Conservation (phyloP, 495 filamentous ascomycete species). For the Xylaria acuta region DNA sequence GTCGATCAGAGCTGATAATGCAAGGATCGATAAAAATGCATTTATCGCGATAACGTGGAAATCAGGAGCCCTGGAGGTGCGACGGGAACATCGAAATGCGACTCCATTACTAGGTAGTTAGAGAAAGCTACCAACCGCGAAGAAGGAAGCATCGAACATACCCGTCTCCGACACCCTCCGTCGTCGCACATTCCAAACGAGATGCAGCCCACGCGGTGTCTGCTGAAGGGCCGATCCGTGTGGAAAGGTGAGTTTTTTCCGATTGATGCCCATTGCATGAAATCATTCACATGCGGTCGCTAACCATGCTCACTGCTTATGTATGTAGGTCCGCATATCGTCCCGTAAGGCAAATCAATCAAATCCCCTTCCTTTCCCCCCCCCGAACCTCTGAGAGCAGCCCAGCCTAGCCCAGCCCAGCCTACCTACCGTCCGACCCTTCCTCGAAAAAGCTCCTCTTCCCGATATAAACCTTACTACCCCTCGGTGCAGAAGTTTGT, state of each 20-base stretch:
- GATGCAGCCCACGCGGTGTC: constrained; percentile 61
- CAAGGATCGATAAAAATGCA: constrained; percentile 34
- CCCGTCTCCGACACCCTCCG: background rate
- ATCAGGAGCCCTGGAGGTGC: too few relatives aligned
- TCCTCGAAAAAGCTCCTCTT: too few relatives aligned
- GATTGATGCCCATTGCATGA: background rate
- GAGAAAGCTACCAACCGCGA: background rate
- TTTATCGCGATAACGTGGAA: constrained; percentile 14
- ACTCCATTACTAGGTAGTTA: background rate
- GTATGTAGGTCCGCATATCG: constrained; percentile 73
- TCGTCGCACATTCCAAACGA: constrained; percentile 30
- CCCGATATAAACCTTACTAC: too few relatives aligned
- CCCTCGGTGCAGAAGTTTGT: too few relatives aligned
- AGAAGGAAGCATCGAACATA: background rate
- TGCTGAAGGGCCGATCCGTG: constrained; percentile 60
- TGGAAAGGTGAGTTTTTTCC: constrained; percentile 59
- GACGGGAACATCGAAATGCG: background rate
- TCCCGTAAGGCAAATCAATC: constrained; percentile 62
- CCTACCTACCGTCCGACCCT: background rate
- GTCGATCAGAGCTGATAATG: background rate
- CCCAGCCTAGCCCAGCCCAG: background rate
- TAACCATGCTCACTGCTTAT: constrained; percentile 32
- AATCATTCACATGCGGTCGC: background rate
- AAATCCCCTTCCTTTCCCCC: background rate
- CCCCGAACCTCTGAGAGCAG: background rate